Percentiles rank a stretch among this genome's conserved stretches.
phyloP scores from a whole-genome alignment of 2,329 filamentous ascomycete species.

The Fusarium pseudograminearum region DNA sequence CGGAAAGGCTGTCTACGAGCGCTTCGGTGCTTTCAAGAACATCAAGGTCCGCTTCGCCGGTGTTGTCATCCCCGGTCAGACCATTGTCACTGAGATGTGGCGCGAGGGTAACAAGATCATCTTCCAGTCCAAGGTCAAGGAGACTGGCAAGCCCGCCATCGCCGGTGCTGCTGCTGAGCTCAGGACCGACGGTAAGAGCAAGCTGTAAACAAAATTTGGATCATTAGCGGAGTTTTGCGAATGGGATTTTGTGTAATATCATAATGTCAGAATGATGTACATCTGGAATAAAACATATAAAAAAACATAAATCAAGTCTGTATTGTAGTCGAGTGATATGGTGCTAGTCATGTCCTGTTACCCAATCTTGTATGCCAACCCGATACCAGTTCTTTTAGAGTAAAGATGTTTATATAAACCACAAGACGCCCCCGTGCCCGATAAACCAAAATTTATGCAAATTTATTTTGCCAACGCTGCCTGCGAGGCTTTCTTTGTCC shows the following conservation, averaged over 20 bases:
- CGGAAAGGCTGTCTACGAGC: conserved; percentile 88
- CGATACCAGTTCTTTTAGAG: conserved; percentile 17
- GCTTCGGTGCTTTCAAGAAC: conserved; percentile 86
- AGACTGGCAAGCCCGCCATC: conserved; percentile 92
- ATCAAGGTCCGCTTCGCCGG: conserved; percentile 94
- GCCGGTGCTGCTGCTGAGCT: conserved; percentile 84
- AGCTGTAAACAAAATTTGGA: conserved; percentile 46
- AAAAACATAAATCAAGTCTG: conserved; percentile 23
- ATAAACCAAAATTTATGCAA: conserved; percentile 19
- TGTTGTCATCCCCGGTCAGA: conserved; percentile 86
- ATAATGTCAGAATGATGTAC: conserved; percentile 20
- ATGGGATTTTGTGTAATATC: conserved; percentile 40
- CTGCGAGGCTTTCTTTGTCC: conserved; percentile 26
- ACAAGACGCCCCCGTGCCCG: conserved; percentile 25
- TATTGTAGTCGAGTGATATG: conserved; percentile 45
- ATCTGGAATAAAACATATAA: not conserved
- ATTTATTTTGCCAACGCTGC: conserved; percentile 26
- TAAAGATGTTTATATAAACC: conserved; percentile 15
- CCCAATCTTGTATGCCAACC: conserved; percentile 32
- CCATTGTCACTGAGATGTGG: conserved; percentile 95
- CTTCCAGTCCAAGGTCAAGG: conserved; percentile 90
- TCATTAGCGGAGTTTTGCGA: conserved; percentile 25
- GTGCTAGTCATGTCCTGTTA: conserved; percentile 30
- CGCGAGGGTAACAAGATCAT: conserved; percentile 82
- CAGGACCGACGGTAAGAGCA: conserved; percentile 53